A percentile compares a stretch with the other conserved stretches of the same genome.
phyloP scores from a whole-genome alignment of 192 early-diverging fungal genomes.

The Coemansia sp. region DNA sequence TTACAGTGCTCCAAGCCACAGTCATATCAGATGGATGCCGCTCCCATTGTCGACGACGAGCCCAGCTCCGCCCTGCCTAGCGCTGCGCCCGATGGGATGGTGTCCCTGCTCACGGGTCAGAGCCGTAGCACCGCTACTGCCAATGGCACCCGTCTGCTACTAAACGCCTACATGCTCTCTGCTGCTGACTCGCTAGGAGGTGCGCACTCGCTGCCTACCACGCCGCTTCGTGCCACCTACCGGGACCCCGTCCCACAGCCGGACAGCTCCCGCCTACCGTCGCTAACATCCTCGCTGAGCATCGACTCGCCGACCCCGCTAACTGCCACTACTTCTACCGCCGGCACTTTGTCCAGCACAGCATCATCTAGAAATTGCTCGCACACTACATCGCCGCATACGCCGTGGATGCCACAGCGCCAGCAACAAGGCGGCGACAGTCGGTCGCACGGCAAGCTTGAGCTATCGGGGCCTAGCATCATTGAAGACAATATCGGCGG shows the following conservation, averaged over 20 bases:
- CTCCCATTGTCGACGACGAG: slow-evolving; percentile 33
- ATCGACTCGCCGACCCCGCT: background rate
- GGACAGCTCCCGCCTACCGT: background rate
- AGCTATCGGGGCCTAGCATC: slow-evolving; percentile 16
- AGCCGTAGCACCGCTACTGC: slow-evolving; percentile 49
- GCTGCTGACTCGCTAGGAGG: slow-evolving; percentile 23
- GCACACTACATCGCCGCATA: slow-evolving; percentile 23
- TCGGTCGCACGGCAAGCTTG: slow-evolving; percentile 11
- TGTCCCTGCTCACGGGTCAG: slow-evolving; percentile 34
- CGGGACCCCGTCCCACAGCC: background rate
- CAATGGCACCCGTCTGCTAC: slow-evolving; percentile 39
- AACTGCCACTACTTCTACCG: background rate
- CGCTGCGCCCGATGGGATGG: slow-evolving; percentile 15
- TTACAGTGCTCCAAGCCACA: slow-evolving; percentile 32
- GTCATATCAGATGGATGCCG: slow-evolving; percentile 5
- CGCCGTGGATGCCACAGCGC: slow-evolving; percentile 22
- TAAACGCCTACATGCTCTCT: slow-evolving; percentile 10
- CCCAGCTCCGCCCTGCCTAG: slow-evolving; percentile 13
- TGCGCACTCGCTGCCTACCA: slow-evolving; percentile 47
- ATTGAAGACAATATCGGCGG: slow-evolving; percentile 46
- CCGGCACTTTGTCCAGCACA: slow-evolving; percentile 21
- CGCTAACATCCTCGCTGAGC: background rate
- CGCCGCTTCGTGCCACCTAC: slow-evolving; percentile 38
- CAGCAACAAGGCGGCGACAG: background rate
- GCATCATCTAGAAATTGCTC: slow-evolving; percentile 23